Base-by-base conservation (phyloP, 2,329 filamentous ascomycete species). In the Fusarium udum region DNA sequence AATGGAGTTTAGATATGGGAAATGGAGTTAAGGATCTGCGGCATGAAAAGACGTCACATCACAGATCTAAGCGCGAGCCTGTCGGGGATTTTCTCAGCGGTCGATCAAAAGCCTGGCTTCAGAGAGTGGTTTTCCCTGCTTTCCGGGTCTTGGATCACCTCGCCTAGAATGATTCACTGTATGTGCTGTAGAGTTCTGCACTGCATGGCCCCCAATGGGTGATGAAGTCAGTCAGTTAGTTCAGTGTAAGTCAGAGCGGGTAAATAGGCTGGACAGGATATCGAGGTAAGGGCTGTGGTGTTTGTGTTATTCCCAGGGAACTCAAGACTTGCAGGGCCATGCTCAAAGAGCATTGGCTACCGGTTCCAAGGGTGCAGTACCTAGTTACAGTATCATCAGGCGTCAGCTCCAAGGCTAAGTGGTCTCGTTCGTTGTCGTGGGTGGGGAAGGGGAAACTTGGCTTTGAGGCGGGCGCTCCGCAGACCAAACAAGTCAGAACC, bases 401-500 rank as follows among this genome's bases (percentile, higher is more conserved):
- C 34, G 43, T 67, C 61, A 67, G 52, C 62, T 67, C 45, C 22
- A 32, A 36, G 34, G 28, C 34, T 48, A 31, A 61, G 36, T 48
- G 52, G 66, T 53, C 55, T 66, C 42, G 36, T 40, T 55, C 34
- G 24, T 55, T 18, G 34, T 64, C 60, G 26, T 36, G 37, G 57
- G 57, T 63, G 66, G 67, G 51, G 65, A 58, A 69, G 24, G 52
- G 36, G 26, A 52, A 59, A 51, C 65, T 66, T 70, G 65, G 70
- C 70, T 73, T 56, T 53, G 55, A 61, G 65, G 46, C 57, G 70
- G 70, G 70, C 66, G 70, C 61, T 71, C 57, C 46, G 59, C 59
- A 70, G 59, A 61, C 57, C 64, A 69, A 55, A 63, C 66, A 61
- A 64, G 71, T 73, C 71, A 73, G 71, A 73, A 73, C 71, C 71